Base-by-base conservation (phyloP, 2,329 filamentous ascomycete species). In the Monilinia laxa region DNA sequence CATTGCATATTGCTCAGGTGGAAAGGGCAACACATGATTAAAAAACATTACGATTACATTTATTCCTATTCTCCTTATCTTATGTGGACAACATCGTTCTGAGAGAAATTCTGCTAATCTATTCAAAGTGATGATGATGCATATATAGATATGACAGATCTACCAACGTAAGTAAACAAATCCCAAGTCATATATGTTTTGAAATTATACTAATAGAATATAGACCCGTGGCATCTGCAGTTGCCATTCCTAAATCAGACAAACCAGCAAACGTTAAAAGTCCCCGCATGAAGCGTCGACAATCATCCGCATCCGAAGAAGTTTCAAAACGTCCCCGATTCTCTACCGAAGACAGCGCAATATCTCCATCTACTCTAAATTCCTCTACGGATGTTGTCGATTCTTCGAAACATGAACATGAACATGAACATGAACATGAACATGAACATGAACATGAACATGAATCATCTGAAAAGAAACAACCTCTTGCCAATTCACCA, bases 241-340 rank as follows among this genome's bases (percentile, higher is more conserved):
- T 78, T 52, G 71, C 76, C 42, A 69, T 77, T 51, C 77, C 77
- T n/a, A 71, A 73, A 40, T 59, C 62, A 25, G 66, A 69, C 66
- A 60, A 62, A 54, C 63, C 68, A 28, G 51, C 68, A 28, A 60
- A 49, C 45, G 42, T 51, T 64, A 68, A 57, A 52, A 69, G 68
- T 35, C 70, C 74, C 52, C 67, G 62, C 59, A 60, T 60, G 28
- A 75, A 75, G 67, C 80, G 85, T 70, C 79, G 84, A 69, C 81
- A 84, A 72, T 85, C 84, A n/a, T 84, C 83, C 11, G 71, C 77
- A 16, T 79, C 81, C 2, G 81, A 84, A 49, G 78, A 80, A n/a
- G 77, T 79, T 55, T 71, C 76, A 66, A 88, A 88, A 76, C 81
- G 86, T 65, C 80, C 80, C 56, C 81, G 84, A 68, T 73, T 85